These are phyloP conservation scores for Sporothrix pseudoabietina DNA, from an alignment of 2,329 filamentous ascomycete genomes.

Conservation along the genomic window DNA sequence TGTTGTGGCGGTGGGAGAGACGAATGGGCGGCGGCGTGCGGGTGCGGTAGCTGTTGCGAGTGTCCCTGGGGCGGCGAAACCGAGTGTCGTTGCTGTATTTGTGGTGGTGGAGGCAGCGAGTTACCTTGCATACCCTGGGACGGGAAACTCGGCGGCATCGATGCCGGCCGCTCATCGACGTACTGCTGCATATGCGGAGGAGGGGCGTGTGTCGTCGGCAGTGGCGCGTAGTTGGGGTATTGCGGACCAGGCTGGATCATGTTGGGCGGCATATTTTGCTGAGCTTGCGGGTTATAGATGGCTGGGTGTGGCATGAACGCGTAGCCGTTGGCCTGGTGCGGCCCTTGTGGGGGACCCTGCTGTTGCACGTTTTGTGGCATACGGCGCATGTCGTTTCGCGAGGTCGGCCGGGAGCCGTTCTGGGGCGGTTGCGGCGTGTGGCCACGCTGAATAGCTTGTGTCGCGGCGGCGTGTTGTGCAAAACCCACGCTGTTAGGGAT, in stretches of 20 bases:
- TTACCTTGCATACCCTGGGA: slow-evolving; percentile 53
- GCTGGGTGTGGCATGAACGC: slow-evolving; percentile 83
- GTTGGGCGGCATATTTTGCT: slow-evolving; percentile 46
- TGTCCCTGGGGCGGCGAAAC: slow-evolving; percentile 63
- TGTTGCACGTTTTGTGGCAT: slow-evolving; percentile 73
- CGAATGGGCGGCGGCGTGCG: slow-evolving; percentile 51
- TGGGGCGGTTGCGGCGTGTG: slow-evolving; percentile 83
- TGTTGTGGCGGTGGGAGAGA: slow-evolving; percentile 46
- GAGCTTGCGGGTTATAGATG: slow-evolving; percentile 73
- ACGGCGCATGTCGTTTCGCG: slow-evolving; percentile 76
- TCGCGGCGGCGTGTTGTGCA: slow-evolving; percentile 52
- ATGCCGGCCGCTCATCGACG: slow-evolving; percentile 72
- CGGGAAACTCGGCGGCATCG: slow-evolving; percentile 68
- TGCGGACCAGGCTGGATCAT: slow-evolving; percentile 45
- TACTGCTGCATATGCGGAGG: slow-evolving; percentile 64
- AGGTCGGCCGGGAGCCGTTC: slow-evolving; percentile 73
- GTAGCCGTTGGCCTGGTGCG: slow-evolving; percentile 63
- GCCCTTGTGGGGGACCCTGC: slow-evolving; percentile 45
- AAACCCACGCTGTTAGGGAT: slow-evolving; percentile 76
- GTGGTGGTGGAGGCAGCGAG: slow-evolving; percentile 48
- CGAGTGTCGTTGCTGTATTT: slow-evolving; percentile 53
- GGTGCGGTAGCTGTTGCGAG: slow-evolving; percentile 50
- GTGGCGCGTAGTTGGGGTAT: slow-evolving; percentile 43
- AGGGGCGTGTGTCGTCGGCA: slow-evolving; percentile 37
- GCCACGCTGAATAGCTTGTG: slow-evolving; percentile 58